Evolutionary conservation across 768 basidiomycete genomes (phyloP), one percentile per base, ranked within the genome.

Genomic region (Termitomyces eurrhizus): DNA sequence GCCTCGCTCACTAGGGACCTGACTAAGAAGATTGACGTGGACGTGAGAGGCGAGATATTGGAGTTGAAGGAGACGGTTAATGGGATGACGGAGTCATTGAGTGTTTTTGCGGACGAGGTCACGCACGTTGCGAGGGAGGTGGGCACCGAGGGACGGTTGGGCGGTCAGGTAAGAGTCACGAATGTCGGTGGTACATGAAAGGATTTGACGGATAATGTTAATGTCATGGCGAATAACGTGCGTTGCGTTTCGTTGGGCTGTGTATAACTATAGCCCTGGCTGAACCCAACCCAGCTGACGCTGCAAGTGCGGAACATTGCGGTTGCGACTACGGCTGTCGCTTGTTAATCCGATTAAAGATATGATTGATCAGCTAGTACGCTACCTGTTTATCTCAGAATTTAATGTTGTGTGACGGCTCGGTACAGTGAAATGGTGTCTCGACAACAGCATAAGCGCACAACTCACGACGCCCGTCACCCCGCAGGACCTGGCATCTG

Each of bases 161-260:
- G 96, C 55, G 96, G 95, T 11, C 95, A 96, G 67, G 97, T 95
- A 0, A 83, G 88, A 56, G 97, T 98, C 42, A 89, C 88, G 63
- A 92, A 94, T 69, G 93, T 99, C 50, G 92, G 93, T 61, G 97
- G 97, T 52, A 96, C 93, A 0, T 98, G 97, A 96, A 94, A 94
- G 78, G 91, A 94, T 70, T 79, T 98, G 76, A 95, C 94, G 52
- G 93, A 95, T 70, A 95, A 93, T 73, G 95, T 97, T 66, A 97
- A 96, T 70, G 85, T 93, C 68, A 96, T 96, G 95, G 94, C 94
- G 45, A 87, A 87, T 45, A 97, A 97, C 68, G 89, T 92, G 65
- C 63, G 87, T 79, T n/a, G n/a, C n/a, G n/a, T n/a, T n/a, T n/a
- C n/a, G n/a, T n/a, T n/a, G n/a, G n/a, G n/a, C n/a, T n/a, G n/a